Evolutionary conservation across 2,329 filamentous ascomycete species (phyloP).

Genomic region (Fusarium secorum): DNA sequence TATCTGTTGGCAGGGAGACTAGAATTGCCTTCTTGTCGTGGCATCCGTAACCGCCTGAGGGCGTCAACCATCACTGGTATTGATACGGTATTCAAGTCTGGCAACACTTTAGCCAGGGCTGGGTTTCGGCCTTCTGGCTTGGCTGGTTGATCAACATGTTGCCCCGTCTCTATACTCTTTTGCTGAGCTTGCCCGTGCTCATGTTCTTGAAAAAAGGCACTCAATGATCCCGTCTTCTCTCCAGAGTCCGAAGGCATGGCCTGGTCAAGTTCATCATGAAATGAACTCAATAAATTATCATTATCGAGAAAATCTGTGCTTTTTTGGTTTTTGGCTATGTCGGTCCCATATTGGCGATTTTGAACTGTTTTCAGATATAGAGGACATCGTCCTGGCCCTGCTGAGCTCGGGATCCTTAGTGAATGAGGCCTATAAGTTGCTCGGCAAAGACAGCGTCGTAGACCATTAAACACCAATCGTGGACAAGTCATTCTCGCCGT

Average conservation of each 20-base stretch:
- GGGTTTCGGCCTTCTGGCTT: background rate
- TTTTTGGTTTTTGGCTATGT: background rate
- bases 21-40: slow-evolving; percentile 23
- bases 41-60: slow-evolving; percentile 41
- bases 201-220: slow-evolving; percentile 3
- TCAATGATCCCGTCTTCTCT: background rate
- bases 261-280: background rate
- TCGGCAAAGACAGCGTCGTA: slow-evolving; percentile 71
- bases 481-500: slow-evolving; percentile 42
- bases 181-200: background rate
- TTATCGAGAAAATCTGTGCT: background rate
- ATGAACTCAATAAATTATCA: background rate
- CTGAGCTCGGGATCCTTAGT: slow-evolving; percentile 43
- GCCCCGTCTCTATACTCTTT: background rate
- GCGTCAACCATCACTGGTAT: slow-evolving; percentile 38
- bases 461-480: slow-evolving; percentile 59
- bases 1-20: slow-evolving; percentile 37
- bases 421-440: slow-evolving; percentile 55
- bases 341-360: slow-evolving; percentile 31
- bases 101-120: slow-evolving; percentile 5
- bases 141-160: background rate
- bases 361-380: slow-evolving; percentile 8
- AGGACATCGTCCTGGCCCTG: slow-evolving; percentile 9
- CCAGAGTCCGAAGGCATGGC: background rate
- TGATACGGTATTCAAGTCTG: slow-evolving; percentile 11